Evolutionary conservation across 768 basidiomycete species (phyloP), one percentile per base, ranked within the genome.

Genomic region (Tulasnella sp.): DNA sequence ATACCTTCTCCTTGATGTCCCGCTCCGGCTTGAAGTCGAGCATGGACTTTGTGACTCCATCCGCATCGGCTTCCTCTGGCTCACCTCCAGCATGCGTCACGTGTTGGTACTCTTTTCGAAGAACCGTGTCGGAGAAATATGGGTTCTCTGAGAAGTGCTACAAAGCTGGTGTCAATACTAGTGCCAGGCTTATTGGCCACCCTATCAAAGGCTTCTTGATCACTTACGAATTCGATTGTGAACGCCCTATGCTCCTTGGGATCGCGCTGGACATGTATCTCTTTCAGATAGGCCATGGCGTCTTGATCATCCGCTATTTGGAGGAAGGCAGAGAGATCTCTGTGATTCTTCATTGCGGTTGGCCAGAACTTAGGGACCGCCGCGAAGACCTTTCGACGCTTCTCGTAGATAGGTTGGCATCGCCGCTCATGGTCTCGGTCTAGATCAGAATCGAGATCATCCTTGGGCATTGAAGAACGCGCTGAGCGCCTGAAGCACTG

Each of bases 111-210:
- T 85, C 85, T 73, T 92, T 92, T 71, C 80, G 87, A 67, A 92
- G 70, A 42, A 89, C 78, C 49, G 73, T 73, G 70, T 92, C 82
- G 21, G 75, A 73, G 74, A 92, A 92, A 74, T 80, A 87, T n/a
- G 85, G 85, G 73, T 92, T 92, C 67, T 87, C 78, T 70, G 85
- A 87, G 77, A 91, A 92, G 67, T 85, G 68, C 89, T 92, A 34
- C 19, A 27, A 55, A 29, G 44, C 43, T 21, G 41, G 30, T n/a
- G 10, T 24, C 48, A 57, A n/a, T 43, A 19, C 21, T 57, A 21
- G 10, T 19, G 5, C 12, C 21, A 57, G 29, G 44, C 21, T 54
- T 43, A 31, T 30, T 42, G 52, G 22, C 19, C 17, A 3, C 15
- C 27, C 10, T 58, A 46, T n/a, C n/a, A n/a, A n/a, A n/a, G n/a